Conservation (phyloP, 148 eudicot species). For the Heliosperma pusillum region DNA sequence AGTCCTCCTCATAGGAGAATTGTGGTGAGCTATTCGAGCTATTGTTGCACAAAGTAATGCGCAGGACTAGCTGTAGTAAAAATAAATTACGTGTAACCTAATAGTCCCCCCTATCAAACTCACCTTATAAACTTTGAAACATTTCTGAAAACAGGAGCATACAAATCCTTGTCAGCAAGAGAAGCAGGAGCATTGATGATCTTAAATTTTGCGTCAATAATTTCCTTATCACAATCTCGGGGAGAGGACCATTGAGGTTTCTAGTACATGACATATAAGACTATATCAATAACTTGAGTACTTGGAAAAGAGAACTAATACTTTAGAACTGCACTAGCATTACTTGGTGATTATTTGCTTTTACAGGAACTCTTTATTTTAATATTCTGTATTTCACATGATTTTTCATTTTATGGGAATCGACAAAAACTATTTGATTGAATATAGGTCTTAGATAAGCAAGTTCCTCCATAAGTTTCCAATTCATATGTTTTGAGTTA, state of each 20-base stretch:
- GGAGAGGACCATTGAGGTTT: slow-evolving; percentile 65
- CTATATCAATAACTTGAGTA: slow-evolving; percentile 5
- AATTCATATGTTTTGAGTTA: background rate
- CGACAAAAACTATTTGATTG: background rate
- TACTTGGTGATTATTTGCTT: background rate
- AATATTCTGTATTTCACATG: background rate
- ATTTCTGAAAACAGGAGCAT: slow-evolving; percentile 73
- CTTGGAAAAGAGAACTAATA: background rate
- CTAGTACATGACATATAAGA: slow-evolving; percentile 41
- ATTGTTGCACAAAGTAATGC: background rate
- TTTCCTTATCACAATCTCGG: slow-evolving; percentile 70
- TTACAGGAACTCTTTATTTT: background rate
- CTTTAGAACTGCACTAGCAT: background rate
- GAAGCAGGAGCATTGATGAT: slow-evolving; percentile 46
- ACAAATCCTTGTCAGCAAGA: slow-evolving; percentile 49
- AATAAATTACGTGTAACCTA: background rate
- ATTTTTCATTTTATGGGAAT: background rate
- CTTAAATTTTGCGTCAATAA: slow-evolving; percentile 57
- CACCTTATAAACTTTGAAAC: slow-evolving; percentile 75
- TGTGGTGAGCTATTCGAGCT: background rate
- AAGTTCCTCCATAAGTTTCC: background rate
- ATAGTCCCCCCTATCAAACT: background rate
- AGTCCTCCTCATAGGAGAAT: background rate
- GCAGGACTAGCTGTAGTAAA: background rate
- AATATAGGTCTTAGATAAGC: background rate